A percentile compares a stretch with the other conserved stretches of the same genome.
Conservation (phyloP, 768 basidiomycete species). For the Termitomyces sp. region DNA sequence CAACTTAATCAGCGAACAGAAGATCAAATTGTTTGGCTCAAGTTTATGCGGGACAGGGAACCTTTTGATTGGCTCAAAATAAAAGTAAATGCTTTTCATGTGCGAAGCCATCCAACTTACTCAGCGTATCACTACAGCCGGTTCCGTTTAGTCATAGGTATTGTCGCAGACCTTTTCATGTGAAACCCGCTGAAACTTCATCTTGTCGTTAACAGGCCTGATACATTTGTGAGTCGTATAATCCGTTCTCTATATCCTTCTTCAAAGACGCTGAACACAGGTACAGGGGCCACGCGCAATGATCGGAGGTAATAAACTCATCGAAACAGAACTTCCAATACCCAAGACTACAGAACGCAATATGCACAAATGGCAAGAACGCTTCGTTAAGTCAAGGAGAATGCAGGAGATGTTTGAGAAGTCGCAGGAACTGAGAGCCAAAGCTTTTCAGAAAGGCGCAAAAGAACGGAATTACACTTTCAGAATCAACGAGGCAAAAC, state of each 20-base stretch:
- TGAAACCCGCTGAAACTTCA: neutral
- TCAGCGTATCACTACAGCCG: neutral
- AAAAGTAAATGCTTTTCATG: neutral
- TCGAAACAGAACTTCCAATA: neutral
- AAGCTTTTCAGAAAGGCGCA: neutral
- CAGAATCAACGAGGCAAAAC: slow-evolving; percentile 2
- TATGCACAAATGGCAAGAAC: no score
- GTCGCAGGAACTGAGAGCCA: neutral
- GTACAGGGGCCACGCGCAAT: neutral
- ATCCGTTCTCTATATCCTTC: neutral
- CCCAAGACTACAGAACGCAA: neutral
- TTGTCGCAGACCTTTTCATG: neutral
- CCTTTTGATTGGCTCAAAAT: neutral
- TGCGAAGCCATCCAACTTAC: neutral
- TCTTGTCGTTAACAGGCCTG: neutral
- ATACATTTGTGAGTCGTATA: neutral
- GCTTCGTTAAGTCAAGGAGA: neutral
- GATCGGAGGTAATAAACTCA: neutral
- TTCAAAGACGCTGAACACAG: neutral
- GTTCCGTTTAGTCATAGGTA: no score
- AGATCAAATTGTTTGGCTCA: neutral
- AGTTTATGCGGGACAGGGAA: neutral
- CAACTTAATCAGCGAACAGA: neutral
- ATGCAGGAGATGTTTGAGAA: neutral
- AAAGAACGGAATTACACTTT: neutral